Conservation (phyloP, 768 basidiomycete species). For the Mycena pura region DNA sequence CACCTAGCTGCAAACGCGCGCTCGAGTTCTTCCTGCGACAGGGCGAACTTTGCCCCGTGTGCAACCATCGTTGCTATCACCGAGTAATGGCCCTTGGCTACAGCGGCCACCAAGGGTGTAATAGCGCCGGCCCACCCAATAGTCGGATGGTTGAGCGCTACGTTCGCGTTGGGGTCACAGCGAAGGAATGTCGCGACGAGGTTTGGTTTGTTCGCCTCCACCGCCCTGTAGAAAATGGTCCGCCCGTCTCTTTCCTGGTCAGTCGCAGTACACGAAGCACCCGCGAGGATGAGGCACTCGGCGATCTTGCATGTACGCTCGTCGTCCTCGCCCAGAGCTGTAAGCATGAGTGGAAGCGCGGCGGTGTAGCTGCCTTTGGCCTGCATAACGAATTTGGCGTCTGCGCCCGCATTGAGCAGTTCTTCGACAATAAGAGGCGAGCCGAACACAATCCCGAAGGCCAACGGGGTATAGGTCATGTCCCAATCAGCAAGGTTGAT, state of each 20-base stretch:
- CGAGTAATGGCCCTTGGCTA: conserved; percentile 41
- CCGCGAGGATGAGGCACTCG: conserved; percentile 46
- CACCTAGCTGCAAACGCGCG: conserved; percentile 43
- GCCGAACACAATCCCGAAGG: conserved; percentile 56
- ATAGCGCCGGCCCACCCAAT: conserved; percentile 32
- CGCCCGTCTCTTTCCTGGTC: conserved; percentile 39
- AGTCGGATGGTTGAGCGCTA: conserved; percentile 47
- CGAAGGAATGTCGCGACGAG: conserved; percentile 49
- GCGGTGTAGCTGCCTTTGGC: conserved; percentile 29
- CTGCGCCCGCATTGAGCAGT: conserved; percentile 55
- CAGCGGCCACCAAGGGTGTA: conserved; percentile 48
- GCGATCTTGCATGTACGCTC: conserved; percentile 47
- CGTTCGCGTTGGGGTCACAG: conserved; percentile 47
- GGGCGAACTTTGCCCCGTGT: conserved; percentile 45
- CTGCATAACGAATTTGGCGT: conserved; percentile 45
- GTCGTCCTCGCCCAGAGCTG: conserved; percentile 48
- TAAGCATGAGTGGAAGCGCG: conserved; percentile 46
- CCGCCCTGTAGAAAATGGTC: conserved; percentile 51
- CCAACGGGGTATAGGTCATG: conserved; percentile 57
- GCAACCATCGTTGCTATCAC: conserved; percentile 45
- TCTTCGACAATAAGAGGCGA: conserved; percentile 51
- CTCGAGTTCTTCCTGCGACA: conserved; percentile 44
- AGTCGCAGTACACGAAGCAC: conserved; percentile 50
- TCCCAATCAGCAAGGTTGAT: conserved; percentile 66
- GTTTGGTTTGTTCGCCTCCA: conserved; percentile 42